Conservation (phyloP, 164 flowering plant species). For the Dillenia turbinata region DNA sequence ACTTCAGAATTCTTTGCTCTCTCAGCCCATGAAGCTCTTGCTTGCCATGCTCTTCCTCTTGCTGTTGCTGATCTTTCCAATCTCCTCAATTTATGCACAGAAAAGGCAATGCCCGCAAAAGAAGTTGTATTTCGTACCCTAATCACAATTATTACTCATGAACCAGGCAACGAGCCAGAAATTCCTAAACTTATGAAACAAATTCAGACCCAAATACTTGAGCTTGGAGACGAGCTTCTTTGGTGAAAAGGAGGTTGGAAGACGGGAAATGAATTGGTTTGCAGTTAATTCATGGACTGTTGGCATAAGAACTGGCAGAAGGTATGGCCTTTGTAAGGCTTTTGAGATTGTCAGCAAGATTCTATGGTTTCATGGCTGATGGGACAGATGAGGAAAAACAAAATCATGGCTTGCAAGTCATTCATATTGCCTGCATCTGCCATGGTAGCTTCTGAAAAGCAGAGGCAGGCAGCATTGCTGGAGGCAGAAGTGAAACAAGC, state of each 20-base stretch:
- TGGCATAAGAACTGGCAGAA: conserved; percentile 61
- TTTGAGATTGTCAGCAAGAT: conserved; percentile 64
- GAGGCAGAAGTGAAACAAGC: conserved; percentile 61
- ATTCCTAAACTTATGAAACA: conserved; percentile 48
- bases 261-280: conserved; percentile 81
- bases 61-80: conserved; percentile 66
- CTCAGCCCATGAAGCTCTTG: conserved; percentile 89
- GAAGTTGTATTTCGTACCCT: conserved; percentile 75
- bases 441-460: conserved; percentile 59
- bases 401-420: conserved; percentile 57
- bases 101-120: conserved; percentile 57
- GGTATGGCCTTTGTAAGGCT: conserved; percentile 57
- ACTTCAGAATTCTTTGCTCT: conserved; percentile 88
- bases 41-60: conserved; percentile 71
- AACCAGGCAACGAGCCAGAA: conserved; percentile 43
- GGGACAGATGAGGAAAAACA: conserved; percentile 39
- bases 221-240: conserved; percentile 68
- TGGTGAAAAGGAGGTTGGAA: conserved; percentile 75
- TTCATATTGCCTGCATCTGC: conserved; percentile 61
- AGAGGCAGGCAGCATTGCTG: conserved; percentile 29
- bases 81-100: conserved; percentile 57
- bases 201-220: conserved; percentile 42
- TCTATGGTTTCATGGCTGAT: conserved; percentile 37
- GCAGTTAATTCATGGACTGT: conserved; percentile 77
- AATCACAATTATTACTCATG: conserved; percentile 52